Evolutionary conservation across 768 basidiomycete species (phyloP), one percentile per base, ranked within the genome.

Genomic region (Gloeophyllum trabeum): DNA sequence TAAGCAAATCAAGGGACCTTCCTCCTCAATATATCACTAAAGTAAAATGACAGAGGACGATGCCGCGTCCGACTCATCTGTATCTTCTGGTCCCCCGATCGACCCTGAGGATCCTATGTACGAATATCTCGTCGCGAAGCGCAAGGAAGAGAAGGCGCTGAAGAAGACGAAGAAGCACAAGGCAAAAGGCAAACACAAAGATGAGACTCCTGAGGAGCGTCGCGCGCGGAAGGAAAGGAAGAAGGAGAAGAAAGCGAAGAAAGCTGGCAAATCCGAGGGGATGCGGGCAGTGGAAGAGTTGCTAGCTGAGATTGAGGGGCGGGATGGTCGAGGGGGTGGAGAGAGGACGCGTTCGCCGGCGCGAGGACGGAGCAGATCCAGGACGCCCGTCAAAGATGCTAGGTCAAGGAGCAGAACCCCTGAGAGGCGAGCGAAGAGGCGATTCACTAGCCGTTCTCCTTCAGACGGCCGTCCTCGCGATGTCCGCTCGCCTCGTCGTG

Each of bases 31-130:
- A n/a, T n/a, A 35, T 14, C 32, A 26, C 35, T 21, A 39, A n/a
- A n/a, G n/a, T n/a, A n/a, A n/a, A n/a, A n/a, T n/a, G n/a, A 18
- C 47, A 74, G 83, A 70, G 25, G 74, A 65, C 18, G 73, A 59
- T 32, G 70, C 58, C 1, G 72, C 58, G 2, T 78, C 82, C 4
- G 81, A 84, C 24, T 80, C 81, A 3, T 81, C 82, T 2, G 79
- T 65, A 13, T 72, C 73, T 2, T 71, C 79, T 14, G 70, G 64
- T 14, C 72, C 79, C 21, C 69, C 75, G 6, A 84, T 96, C 43
- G 93, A 98, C 58, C 88, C 87, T 1, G 94, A 98, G 56, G 96
- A 99, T 61, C 96, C 96, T 1, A 98, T 99, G 96, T 77, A 82
- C 22, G 93, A 92, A 47, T 98, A 88, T 57, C 67, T 99, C 24